Evolutionary conservation across 2,329 filamentous ascomycete species (phyloP), one percentile per base, ranked within the genome.

Genomic region (Fusarium bactridioides): DNA sequence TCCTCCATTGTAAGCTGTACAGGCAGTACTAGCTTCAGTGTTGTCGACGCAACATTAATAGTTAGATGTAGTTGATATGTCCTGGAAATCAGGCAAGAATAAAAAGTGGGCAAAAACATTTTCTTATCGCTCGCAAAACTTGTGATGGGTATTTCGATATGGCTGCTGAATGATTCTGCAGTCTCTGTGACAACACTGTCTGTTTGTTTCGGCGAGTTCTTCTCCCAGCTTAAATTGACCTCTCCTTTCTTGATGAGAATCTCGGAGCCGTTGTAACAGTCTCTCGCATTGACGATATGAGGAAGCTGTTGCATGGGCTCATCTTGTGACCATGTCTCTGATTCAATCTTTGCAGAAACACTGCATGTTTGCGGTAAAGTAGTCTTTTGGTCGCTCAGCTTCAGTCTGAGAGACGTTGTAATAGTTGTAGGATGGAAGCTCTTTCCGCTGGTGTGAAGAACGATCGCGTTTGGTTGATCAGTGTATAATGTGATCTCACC

Each of bases 271-370:
- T 25, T 60, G 1, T 67, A 67, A 7, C 44, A 60, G 33, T 60
- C 61, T 19, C n/a, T 60, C 6, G 61, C 44, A 5, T 41, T 29
- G 21, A 23, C 21, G 11, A 67, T 66, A 8, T 66, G 51, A 10
- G 64, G 64, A 8, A 41, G 15, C 10, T 67, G 62, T 41, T 67
- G 64, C 62, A 67, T 67, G n/a, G 64, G 62, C 23, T 60, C 38
- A 27, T 67, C 64, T 3, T 67, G 61, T 51, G 64, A 67, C 64
- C 64, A 67, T 23, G 51, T 66, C 7, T 53, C 27, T 12, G 64
- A 67, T 27, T 66, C 61, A 2, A 67, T 60, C 38, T 66, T 66
- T 38, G 61, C 51, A 25, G 61, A 66, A n/a, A 67, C 23, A 21
- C 6, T 66, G 23, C 44, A 65, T 35, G 21, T 37, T 19, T 59